Percentiles rank a stretch among this genome's conserved stretches.
Evolutionary conservation across 768 basidiomycete species (phyloP).

Genomic region (Collybia mongolica): DNA sequence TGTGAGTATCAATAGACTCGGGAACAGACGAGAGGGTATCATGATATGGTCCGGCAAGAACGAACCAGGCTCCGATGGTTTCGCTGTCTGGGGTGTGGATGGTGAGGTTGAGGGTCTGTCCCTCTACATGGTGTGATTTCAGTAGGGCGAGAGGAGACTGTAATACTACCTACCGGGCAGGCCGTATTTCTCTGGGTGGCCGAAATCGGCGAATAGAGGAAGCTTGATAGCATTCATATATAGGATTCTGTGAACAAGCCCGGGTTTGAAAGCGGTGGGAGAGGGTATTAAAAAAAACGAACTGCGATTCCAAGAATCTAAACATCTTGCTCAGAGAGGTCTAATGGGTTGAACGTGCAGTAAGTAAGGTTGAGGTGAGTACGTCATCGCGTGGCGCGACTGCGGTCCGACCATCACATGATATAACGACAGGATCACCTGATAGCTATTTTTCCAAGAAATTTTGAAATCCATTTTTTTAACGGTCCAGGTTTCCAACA

Average conservation of each 20-base stretch:
- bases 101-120: constrained; percentile 72
- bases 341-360: no score
- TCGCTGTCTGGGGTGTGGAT: constrained; percentile 76
- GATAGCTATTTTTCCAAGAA: no score
- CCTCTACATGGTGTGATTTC: constrained; percentile 42
- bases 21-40: constrained; percentile 42
- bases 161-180: constrained; percentile 57
- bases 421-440: no score
- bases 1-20: constrained; percentile 34
- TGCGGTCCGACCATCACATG: no score
- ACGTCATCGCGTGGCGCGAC: no score
- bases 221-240: constrained; percentile 68
- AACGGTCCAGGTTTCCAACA: no score
- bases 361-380: no score
- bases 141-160: neutral
- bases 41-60: constrained; percentile 67
- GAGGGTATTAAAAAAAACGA: no score
- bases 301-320: no score
- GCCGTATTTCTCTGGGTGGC: constrained; percentile 73
- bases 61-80: constrained; percentile 85
- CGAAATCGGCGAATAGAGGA: constrained; percentile 63
- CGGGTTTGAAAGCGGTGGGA: no score
- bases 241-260: constrained; percentile 21
- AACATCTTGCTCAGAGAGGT: no score
- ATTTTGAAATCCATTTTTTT: no score